Base-by-base conservation (phyloP, 768 basidiomycete genomes). In the Clitopilus hobsonii region DNA sequence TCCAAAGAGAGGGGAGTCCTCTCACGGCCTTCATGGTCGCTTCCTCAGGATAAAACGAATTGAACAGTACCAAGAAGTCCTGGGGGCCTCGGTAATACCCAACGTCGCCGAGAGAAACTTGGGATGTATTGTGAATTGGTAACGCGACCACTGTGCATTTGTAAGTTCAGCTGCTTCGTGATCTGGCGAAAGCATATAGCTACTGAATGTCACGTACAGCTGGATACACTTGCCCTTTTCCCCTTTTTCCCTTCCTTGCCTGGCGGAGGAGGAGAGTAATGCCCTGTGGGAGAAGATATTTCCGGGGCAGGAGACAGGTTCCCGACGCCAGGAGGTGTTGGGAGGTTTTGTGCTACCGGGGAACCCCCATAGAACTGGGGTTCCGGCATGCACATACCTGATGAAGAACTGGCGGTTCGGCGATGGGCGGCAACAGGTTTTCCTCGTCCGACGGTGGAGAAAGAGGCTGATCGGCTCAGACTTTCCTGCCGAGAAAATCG, bases 1-100 rank as follows among this genome's bases (percentile, higher is more conserved):
- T 85, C 49, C 77, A 71, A 26, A 91, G 67, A 5, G 85, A 82
- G 2, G 86, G 82, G 53, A 91, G 67, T 26, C 63, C 69, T 54
- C 70, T 72, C 25, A 81, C 72, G 2, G 63, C 61, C 5, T 75
- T 77, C 23, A 76, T 72, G 1, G 69, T 63, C 6, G 81, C 73
- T 56, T 76, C 76, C 36, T 69, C 66, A 5, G 83, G 85, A 50
- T 78, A 71, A 64, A 83, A 77, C 1, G 85, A 80, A 65, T 91
- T 88, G 69, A 91, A 84, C 6, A 92, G 72, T 7, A 83, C 84
- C 56, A 89, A 69, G 59, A 94, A 94, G 45, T 71, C 49, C n/a
- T 69, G 68, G 0, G 85, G 80, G 60, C 85, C 88, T 27, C 73
- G 75, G 24, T 91, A 69, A 65, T 88, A 94, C 2, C 91, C 91